Evolutionary conservation across 345 rosid genomes (phyloP), one percentile per base, ranked within the genome.

Genomic region (Excoecaria cochinchinensis): DNA sequence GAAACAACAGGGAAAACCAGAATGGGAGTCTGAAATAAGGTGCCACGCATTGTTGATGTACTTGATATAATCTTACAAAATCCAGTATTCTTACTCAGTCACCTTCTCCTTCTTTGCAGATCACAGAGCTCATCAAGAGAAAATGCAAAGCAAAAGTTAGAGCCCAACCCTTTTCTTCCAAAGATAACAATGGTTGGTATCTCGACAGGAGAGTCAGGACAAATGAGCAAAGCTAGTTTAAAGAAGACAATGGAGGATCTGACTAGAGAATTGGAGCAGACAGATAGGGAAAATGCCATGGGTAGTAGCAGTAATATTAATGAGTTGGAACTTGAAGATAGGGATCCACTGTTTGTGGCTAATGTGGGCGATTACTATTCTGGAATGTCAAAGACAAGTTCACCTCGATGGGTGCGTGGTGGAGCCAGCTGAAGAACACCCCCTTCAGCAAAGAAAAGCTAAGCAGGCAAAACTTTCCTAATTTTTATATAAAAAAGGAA

Each of bases 101-200:
- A 19, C 3, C 47, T 68, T 66, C 16, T 62, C 44, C 67, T 55
- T 19, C 70, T 36, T 78, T 69, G 76, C 83, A 85, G 90, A 78
- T 71, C 25, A 48, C 70, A 76, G 16, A 75, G 48, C 50, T 63
- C 83, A n/a, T 70, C 82, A 25, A 75, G 63, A 21, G 87, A 89
- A 65, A 31, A 40, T 67, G 60, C 66, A 67, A 84, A 72, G 63
- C 85, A 73, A 51, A 85, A 86, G 76, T 60, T 83, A 74, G 83
- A 82, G 78, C 59, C 65, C 3, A 93, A 82, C 75, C 98, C 97
- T 69, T 90, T 91, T 76, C 92, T 95, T 81, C 99, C 99, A n/a
- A 95, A 89, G 89, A 85, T 95, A 55, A 95, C 98, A 42, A 93
- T 95, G 99, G 97, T 95, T 8, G 99, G 99, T 15, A 87, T 95